Evolutionary conservation across 2,329 filamentous ascomycete species (phyloP), one percentile per base, ranked within the genome.

Genomic region (Clarireedia monteithiana): DNA sequence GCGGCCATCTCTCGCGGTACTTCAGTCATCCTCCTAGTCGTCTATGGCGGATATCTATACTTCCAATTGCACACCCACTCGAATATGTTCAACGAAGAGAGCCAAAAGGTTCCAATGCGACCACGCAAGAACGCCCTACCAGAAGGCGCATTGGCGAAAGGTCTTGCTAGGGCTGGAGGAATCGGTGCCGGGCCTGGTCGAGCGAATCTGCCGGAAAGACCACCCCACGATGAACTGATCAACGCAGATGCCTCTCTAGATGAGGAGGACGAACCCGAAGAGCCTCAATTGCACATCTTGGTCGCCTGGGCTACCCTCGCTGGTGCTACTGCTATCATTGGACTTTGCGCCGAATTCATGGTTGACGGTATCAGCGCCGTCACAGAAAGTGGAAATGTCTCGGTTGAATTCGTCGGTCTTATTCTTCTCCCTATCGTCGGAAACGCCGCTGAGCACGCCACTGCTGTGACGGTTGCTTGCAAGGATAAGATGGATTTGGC

Each of bases 61-160:
- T 96, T 96, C 77, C 92, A 96, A 71, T 83, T 97, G 58, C 89
- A 90, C 70, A 91, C 91, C 0, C 91, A 96, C 70, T 78, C 80
- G 24, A 75, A 75, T 7, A 85, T 95, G 69, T 96, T 95, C 76
- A 89, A 87, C 68, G 83, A 83, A 52, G 83, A 88, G 36, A 88
- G 85, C 62, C 79, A 88, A 64, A 96, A 96, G 71, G 86, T 88
- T 0, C 81, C 84, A 2, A 89, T 73, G 40, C 77, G 73, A 65
- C 79, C 77, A 2, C 77, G 70, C 57, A 70, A 70, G 69, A 69
- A 72, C 59, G 55, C 66, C 57, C 38, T 71, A 56, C 56, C 68
- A 50, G 40, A 65, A 69, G 54, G 69, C 58, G 59, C 64, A 23
- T 58, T 69, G 24, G 56, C 60, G 3, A 69, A 67, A 50, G 61